Evolutionary conservation across 306 rosid genomes (phyloP), one percentile per base, ranked within the genome.

Genomic region (Sesbania bispinosa): DNA sequence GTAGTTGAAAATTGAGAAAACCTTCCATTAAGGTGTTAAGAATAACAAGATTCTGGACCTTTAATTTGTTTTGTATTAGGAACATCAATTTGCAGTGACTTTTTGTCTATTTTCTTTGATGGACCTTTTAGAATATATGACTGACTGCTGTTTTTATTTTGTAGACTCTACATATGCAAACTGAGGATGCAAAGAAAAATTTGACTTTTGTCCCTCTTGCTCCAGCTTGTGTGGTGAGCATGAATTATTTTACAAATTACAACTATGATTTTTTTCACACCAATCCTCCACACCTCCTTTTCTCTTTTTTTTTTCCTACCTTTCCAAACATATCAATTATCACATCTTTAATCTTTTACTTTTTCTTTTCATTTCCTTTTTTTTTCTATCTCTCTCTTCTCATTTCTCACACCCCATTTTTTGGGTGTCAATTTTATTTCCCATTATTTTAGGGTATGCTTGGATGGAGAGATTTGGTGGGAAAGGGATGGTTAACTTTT

Each of bases 181-280:
- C 84, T 6, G 96, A 89, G 54, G 75, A 76, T 74, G 75, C 57
- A 39, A 89, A 94, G 95, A 94, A 88, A 75, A 86, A 84, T 72
- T 86, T 94, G 67, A 91, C 97, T 7, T 94, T 94, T 77, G 82
- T 94, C 77, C 99, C 99, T 13, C 82, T 94, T 73, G 99, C 97
- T 62, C 99, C 97, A 24, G 97, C 99, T 18, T 91, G 97, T 57
- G 99, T 94, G 96, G 99, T 94, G 86, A 87, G 88, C 77, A 71
- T 27, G 11, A 29, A 32, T 52, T 51, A 69, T 67, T 75, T 30
- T 4, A 32, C 7, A 14, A n/a, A n/a, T n/a, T n/a, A n/a, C n/a
- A n/a, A n/a, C n/a, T n/a, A n/a, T n/a, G n/a, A n/a, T n/a, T n/a
- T n/a, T n/a, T n/a, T n/a, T n/a, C n/a, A n/a, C n/a, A n/a, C n/a